phyloP scores from a whole-genome alignment of 441 rosid species.

The Euphorbia neoarborescens region DNA sequence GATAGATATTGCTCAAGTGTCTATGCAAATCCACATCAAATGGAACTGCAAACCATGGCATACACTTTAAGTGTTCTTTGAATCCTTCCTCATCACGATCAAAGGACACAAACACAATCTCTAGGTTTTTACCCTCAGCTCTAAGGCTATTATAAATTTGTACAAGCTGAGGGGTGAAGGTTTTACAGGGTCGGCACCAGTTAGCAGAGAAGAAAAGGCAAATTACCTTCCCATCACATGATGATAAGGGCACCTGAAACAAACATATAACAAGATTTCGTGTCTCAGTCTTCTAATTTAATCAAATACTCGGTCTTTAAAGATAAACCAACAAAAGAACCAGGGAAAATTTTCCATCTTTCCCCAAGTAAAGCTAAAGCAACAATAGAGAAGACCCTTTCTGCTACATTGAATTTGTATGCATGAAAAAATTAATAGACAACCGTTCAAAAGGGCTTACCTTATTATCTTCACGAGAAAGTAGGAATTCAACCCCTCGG shows the following conservation, averaged over 20 bases:
- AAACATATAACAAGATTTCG: background rate
- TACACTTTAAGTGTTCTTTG: constrained; percentile 53
- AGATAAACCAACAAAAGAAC: background rate
- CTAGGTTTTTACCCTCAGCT: constrained; percentile 41
- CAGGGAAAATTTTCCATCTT: background rate
- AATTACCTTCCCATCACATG: constrained; percentile 38
- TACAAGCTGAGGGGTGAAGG: constrained; percentile 53
- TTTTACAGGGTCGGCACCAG: constrained; percentile 78
- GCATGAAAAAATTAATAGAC: background rate
- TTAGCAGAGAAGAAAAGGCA: constrained; percentile 75
- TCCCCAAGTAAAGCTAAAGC: background rate
- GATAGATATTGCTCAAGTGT: constrained; percentile 34
- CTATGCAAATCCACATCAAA: constrained; percentile 38
- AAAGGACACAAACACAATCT: constrained; percentile 60
- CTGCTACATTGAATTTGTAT: background rate
- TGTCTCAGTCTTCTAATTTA: constrained; percentile 1
- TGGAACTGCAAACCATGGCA: constrained; percentile 80
- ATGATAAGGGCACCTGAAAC: constrained; percentile 51
- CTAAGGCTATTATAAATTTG: constrained; percentile 40
- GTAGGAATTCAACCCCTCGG: constrained; percentile 51
- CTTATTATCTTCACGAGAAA: constrained; percentile 44
- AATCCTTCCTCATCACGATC: constrained; percentile 56
- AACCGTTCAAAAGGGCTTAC: constrained; percentile 23
- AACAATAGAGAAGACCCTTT: background rate
- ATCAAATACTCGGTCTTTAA: background rate